phyloP scores from a whole-genome alignment of 2,329 filamentous ascomycete genomes.

The Tolypocladium paradoxum region DNA sequence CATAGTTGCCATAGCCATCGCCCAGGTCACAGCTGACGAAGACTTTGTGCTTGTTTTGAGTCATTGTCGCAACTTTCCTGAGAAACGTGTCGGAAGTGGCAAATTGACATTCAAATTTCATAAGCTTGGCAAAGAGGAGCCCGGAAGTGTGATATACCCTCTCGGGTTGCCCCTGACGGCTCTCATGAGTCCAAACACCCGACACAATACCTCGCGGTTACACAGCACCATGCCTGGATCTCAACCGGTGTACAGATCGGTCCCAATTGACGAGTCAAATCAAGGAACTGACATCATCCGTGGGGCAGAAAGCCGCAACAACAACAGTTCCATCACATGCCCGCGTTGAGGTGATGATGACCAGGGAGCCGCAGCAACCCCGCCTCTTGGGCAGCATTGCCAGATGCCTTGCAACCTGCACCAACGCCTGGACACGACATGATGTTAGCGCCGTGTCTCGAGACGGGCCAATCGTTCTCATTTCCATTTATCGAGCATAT shows the following conservation, averaged over 20 bases:
- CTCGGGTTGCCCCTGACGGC: background rate
- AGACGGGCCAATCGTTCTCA: background rate
- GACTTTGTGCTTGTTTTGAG: conserved; percentile 5
- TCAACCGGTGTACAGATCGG: background rate
- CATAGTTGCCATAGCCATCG: conserved; percentile 34
- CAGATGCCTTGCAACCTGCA: background rate
- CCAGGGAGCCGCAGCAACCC: background rate
- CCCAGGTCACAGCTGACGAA: conserved; percentile 34
- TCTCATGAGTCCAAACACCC: too few species aligned
- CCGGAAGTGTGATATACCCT: background rate
- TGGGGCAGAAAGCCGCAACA: background rate
- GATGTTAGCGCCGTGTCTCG: background rate
- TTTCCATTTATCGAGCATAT: too few species aligned
- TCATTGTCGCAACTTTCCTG: background rate
- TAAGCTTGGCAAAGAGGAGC: background rate
- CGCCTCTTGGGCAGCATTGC: background rate
- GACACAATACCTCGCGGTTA: background rate
- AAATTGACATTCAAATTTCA: background rate
- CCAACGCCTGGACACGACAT: background rate
- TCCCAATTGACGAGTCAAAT: background rate
- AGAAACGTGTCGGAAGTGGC: background rate
- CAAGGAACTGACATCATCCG: background rate
- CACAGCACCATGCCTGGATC: background rate
- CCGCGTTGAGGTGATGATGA: background rate
- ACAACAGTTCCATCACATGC: background rate